phyloP scores from a whole-genome alignment of 1,139 yeast genomes.

The Zygosaccharomyces pseudobailii region DNA sequence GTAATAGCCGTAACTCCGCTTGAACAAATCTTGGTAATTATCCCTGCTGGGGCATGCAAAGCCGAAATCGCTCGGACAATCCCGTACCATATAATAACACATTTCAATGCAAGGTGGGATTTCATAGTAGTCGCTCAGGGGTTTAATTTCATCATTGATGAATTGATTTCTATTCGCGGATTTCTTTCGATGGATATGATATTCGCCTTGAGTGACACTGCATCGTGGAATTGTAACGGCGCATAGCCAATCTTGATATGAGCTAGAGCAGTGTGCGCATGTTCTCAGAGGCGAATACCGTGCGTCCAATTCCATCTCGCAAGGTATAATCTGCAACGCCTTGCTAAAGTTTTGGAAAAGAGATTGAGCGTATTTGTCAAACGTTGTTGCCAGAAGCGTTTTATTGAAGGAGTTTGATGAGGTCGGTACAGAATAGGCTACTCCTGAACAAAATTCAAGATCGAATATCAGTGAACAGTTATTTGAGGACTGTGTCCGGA shows the following conservation, averaged over 20 bases:
- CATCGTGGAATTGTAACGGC: conserved; percentile 90
- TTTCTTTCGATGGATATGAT: conserved; percentile 45
- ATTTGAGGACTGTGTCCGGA: conserved; percentile 52
- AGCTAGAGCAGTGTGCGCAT: conserved; percentile 65
- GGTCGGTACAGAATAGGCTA: conserved; percentile 86
- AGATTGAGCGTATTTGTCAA: conserved; percentile 58
- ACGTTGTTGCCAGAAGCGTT: conserved; percentile 39
- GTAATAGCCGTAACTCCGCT: conserved; percentile 49
- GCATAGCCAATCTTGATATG: conserved; percentile 88
- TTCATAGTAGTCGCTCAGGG: conserved; percentile 64
- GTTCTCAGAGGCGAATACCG: conserved; percentile 67
- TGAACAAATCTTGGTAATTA: conserved; percentile 36
- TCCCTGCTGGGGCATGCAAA: conserved; percentile 60
- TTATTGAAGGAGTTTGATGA: conserved; percentile 31
- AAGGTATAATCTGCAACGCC: conserved; percentile 71
- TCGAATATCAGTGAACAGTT: conserved; percentile 74
- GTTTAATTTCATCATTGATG: conserved; percentile 53
- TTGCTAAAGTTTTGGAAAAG: conserved; percentile 64
- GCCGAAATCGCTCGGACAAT: conserved; percentile 75
- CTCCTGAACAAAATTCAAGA: conserved; percentile 69
- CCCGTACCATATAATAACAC: conserved; percentile 72
- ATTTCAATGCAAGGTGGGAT: conserved; percentile 80
- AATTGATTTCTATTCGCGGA: conserved; percentile 59
- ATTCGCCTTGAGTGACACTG: conserved; percentile 45
- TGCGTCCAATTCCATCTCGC: conserved; percentile 68